Base-by-base conservation (phyloP, 2,329 filamentous ascomycete species). In the Pseudopyricularia cyperi region DNA sequence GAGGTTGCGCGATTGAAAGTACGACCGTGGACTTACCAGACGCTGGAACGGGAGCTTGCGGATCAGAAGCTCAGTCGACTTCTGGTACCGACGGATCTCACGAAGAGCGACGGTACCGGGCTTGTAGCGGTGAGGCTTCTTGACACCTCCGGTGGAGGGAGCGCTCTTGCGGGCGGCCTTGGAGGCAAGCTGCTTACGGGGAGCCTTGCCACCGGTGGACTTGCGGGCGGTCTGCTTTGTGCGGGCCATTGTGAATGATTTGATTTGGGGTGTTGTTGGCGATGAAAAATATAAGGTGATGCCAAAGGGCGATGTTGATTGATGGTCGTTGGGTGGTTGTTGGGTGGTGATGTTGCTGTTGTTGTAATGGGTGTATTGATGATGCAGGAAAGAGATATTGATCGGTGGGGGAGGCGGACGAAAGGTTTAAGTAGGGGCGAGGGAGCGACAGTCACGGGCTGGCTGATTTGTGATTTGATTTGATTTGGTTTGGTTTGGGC, bases 141-240 rank as follows among this genome's bases (percentile, higher is more conserved):
- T 93, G 82, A 91, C 87, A 83, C 87, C 87, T 66, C 91, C 93
- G 71, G 93, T 97, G 58, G 89, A 95, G 63, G 93, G 93, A 56
- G 93, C 91, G 65, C 85, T 89, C 85, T 98, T 98, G 78, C 93
- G 90, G 66, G 93, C 91, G 62, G 91, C 93, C 87, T 96, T 96
- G 80, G 90, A 95, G 65, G 91, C 91, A 68, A 97, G 89, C 83
- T 96, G 90, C 88, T 98, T 98, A 74, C 82, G 80, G 57, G 82
- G 82, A 62, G 82, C 82, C 77, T 86, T 85, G 78, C 82, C 82
- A 82, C 82, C 82, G 64, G 82, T 86, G 71, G 82, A 85, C 79
- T 95, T 83, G 68, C 81, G 79, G 64, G 80, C 80, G 64, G 77
- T 82, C 68, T 82, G 78, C 77, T 82, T 82, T 58, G 78, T 82